Evolutionary conservation across 495 filamentous ascomycete genomes (phyloP).

Genomic region (Aspergillus sparsus): DNA sequence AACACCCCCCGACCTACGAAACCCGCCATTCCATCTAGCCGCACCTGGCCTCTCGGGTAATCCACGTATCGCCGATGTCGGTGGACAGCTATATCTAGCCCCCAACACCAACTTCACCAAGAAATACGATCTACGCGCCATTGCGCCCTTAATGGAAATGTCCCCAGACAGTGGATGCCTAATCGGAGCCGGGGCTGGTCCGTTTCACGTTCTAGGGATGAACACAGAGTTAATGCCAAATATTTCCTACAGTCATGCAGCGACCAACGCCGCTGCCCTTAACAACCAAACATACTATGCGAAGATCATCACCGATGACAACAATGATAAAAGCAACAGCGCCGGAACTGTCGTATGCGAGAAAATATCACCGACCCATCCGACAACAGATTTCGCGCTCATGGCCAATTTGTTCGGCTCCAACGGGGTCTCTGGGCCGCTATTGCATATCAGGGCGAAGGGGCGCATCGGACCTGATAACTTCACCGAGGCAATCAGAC

Average conservation of each 20-base stretch:
- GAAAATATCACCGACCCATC: constrained; percentile 8
- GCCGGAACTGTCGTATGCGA: background rate
- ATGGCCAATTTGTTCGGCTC: constrained; percentile 45
- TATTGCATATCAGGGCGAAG: constrained; percentile 36
- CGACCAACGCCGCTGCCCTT: background rate
- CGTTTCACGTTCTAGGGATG: constrained; percentile 41
- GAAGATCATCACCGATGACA: background rate
- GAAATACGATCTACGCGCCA: constrained; percentile 33
- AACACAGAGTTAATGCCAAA: constrained; percentile 45
- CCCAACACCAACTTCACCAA: constrained; percentile 33
- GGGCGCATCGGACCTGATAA: constrained; percentile 25
- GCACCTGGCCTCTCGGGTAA: constrained; percentile 38
- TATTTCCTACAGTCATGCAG: constrained; percentile 25
- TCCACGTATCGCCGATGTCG: constrained; percentile 40
- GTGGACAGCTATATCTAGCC: constrained; percentile 38
- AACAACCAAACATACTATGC: background rate
- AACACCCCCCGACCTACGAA: constrained; percentile 38
- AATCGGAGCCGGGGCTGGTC: constrained; percentile 41
- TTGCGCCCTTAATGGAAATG: constrained; percentile 39
- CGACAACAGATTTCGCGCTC: constrained; percentile 35
- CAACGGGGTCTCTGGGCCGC: constrained; percentile 30
- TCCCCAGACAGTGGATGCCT: constrained; percentile 25
- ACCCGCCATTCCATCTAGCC: constrained; percentile 40
- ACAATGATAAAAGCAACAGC: background rate
- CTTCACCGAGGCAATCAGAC: constrained; percentile 38